A percentile compares a stretch with the other conserved stretches of the same genome.
Evolutionary conservation across 768 basidiomycete species (phyloP).

Genomic region (Mrakia frigida): DNA sequence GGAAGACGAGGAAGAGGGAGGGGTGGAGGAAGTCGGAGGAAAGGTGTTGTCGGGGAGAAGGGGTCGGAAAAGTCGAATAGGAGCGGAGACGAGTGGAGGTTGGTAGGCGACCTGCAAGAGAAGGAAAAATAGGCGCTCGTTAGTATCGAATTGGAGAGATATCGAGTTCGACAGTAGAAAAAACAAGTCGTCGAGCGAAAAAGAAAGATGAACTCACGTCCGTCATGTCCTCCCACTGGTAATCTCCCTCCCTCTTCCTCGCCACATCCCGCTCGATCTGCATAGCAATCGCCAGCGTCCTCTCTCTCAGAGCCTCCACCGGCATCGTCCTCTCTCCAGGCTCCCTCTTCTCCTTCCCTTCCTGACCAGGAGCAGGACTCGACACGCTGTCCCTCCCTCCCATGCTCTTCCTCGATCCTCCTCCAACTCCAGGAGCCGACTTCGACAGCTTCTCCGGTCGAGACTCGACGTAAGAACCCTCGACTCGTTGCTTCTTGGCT

Average conservation of each 20-base stretch:
- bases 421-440: not conserved
- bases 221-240: constrained; percentile 78
- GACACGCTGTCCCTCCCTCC: constrained; percentile 25
- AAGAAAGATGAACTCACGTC: constrained; percentile 55
- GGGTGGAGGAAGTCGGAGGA: not conserved
- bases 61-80: constrained; percentile 61
- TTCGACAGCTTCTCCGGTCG: constrained; percentile 22
- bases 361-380: constrained; percentile 32
- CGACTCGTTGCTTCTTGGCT: constrained; percentile 21
- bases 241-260: constrained; percentile 65
- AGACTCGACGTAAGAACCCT: not conserved
- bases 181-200: constrained; percentile 16
- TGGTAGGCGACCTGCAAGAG: constrained; percentile 66
- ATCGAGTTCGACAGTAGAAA: not conserved
- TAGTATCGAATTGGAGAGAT: not conserved
- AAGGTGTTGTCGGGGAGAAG: constrained; percentile 46
- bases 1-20: not conserved
- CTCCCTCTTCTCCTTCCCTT: constrained; percentile 41
- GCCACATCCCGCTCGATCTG: constrained; percentile 60
- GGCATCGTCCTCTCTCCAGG: constrained; percentile 19
- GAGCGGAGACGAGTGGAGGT: constrained; percentile 44
- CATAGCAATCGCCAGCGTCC: constrained; percentile 56
- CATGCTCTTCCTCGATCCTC: constrained; percentile 18
- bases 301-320: constrained; percentile 48
- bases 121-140: not conserved